Conservation (phyloP, 1,284 basidiomycete species). For the Neonothopanus nambi region DNA sequence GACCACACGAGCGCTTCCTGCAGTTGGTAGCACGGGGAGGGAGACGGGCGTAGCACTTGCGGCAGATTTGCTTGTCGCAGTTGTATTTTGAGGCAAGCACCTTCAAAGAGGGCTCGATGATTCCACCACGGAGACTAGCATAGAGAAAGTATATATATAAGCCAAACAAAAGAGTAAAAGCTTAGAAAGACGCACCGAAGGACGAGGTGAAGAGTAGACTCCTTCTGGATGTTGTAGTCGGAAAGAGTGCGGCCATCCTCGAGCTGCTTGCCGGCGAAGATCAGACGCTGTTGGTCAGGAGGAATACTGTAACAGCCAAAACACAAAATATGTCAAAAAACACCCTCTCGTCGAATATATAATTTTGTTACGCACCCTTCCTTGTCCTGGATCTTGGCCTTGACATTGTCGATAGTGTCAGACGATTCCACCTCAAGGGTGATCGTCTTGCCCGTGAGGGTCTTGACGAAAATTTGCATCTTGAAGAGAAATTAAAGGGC, state of each 20-base stretch:
- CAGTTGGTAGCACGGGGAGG: constrained; percentile 99
- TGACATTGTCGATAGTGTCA: constrained; percentile 94
- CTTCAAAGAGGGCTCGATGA: constrained; percentile 99
- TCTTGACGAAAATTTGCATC: constrained; percentile 97
- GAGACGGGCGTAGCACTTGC: constrained; percentile 99
- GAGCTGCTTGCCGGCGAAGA: constrained; percentile 95
- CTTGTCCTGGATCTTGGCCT: constrained; percentile 91
- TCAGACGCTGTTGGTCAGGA: constrained; percentile 92
- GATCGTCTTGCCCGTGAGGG: constrained; percentile 97
- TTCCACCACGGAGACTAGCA: constrained; percentile 91
- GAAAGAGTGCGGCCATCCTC: constrained; percentile 94
- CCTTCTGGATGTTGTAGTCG: constrained; percentile 99
- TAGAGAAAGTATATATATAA: neutral
- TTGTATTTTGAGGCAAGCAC: constrained; percentile 97
- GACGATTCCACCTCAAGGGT: constrained; percentile 98
- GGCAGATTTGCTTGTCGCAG: constrained; percentile 98
- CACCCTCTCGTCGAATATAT: neutral
- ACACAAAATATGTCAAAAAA: neutral
- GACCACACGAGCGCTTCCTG: constrained; percentile 90
- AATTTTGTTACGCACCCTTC: constrained; percentile 61
- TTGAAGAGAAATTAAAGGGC: constrained; percentile 27
- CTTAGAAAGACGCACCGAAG: constrained; percentile 71
- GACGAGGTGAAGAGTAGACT: constrained; percentile 96
- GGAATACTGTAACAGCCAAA: constrained; percentile 70
- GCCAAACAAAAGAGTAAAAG: neutral